Evolutionary conservation across 2,329 filamentous ascomycete genomes (phyloP), one percentile per base, ranked within the genome.

Genomic region (Penicillium sp.): DNA sequence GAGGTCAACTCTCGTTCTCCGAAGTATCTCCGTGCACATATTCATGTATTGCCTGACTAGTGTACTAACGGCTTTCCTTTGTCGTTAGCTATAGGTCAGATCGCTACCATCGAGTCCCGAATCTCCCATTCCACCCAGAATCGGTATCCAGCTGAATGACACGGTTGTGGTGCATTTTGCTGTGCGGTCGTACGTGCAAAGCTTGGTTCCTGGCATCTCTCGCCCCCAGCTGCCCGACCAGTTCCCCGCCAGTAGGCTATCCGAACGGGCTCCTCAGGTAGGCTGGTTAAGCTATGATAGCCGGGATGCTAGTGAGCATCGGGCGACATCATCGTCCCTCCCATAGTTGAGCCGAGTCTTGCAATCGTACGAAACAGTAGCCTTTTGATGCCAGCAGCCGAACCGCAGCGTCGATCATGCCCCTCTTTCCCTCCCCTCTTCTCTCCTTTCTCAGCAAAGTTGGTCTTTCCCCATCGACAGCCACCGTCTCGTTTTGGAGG

Each of bases 241-340:
- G 30, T 51, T 57, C 60, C 57, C 57, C 54, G 60, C 57, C 54
- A 58, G 54, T 60, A 60, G 45, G 54, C 57, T 55, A 58, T 38
- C 58, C 26, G 19, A 40, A 33, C 33, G 48, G 43, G 10, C 33
- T 53, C 33, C 35, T 53, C 51, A 38, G 38, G 8, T 22, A 25
- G 25, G 25, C 25, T 43, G 26, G 25, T 45, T 55, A 30, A 42
- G 40, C 38, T 58, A 58, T 58, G 55, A 40, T 35, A 56, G 54
- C 46, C 55, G 48, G 48, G n/a, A 11, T 35, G n/a, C 48, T 35
- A 51, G 48, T 26, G n/a, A 38, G 45, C 40, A 37, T 37, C 48
- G 48, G 30, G 48, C 48, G 30, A 10, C 48, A 19, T 51, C 48
- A 51, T 14, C 35, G 30, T n/a, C 45, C 43, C 42, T 22, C 26